Conservation (phyloP, 1,139 yeast species). For the Geotrichum candidum region DNA sequence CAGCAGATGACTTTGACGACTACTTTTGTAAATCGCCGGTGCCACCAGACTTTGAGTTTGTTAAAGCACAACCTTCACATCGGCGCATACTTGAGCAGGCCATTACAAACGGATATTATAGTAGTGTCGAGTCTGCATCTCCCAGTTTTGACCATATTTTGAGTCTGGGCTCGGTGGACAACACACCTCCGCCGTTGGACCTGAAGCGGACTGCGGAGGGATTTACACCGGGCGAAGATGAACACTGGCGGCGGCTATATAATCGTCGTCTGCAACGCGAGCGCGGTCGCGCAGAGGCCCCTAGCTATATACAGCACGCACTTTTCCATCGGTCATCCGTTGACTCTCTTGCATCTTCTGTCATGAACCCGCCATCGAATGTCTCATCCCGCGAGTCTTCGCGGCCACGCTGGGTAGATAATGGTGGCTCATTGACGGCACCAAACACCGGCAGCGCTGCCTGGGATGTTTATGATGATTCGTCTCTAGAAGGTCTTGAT, state of each 20-base stretch:
- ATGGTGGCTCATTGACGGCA: not conserved
- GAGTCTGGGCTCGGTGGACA: not conserved
- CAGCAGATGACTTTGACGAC: conserved; percentile 2
- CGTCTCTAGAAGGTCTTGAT: conserved; percentile 14
- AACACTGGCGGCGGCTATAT: conserved; percentile 9
- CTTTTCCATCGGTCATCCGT: not conserved
- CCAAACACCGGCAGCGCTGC: not conserved
- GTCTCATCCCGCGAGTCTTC: not conserved
- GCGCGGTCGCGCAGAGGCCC: conserved; percentile 5
- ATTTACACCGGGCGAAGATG: conserved; percentile 1
- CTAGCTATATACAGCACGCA: not conserved
- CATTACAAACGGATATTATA: not conserved
- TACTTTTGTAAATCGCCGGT: conserved; percentile 6
- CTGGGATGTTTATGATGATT: conserved; percentile 17
- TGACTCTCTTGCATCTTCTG: not conserved
- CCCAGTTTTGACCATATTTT: not conserved
- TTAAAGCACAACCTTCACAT: not conserved
- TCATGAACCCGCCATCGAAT: not conserved
- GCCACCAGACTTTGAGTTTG: not conserved
- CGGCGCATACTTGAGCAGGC: conserved; percentile 8
- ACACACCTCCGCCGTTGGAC: conserved; percentile 1
- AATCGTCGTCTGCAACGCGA: conserved; percentile 4
- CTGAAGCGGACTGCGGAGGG: not conserved
- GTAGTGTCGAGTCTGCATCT: not conserved
- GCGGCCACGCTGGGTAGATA: not conserved